Base-by-base conservation (phyloP, 2,329 filamentous ascomycete genomes). In the Aspergillus sp. region DNA sequence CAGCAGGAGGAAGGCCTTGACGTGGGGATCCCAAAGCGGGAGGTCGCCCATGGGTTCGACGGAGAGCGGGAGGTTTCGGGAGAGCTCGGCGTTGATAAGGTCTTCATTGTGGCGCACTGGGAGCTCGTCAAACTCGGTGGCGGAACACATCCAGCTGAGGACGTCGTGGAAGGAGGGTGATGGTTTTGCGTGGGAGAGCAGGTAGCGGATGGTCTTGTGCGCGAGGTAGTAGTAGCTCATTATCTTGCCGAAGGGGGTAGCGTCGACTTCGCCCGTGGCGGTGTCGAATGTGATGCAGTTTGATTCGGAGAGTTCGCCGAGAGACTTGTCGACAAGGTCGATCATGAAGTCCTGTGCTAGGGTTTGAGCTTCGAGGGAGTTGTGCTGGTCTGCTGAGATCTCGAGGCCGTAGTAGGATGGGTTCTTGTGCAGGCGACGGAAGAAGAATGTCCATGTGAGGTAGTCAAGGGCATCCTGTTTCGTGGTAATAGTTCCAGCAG, bases 161-260 rank as follows among this genome's bases (percentile, higher is more conserved):
- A 89, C 92, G 67, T 98, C 91, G 11, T 89, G 84, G 74, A 99
- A 96, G 1, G 85, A 87, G 1, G 91, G 92, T 19, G 88, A 81
- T 0, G 88, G 85, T 71, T 91, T 94, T 25, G 91, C 91, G 67
- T 94, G 85, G 51, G 87, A 84, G 65, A 91, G 87, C 7, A 99
- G 85, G 70, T 92, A 89, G 1, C 95, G 91, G 70, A 99, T 93
- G 0, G 95, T 99, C 78, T 91, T 91, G 80, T 99, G 95, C 0
- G 93, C 96, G 52, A 95, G 88, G 74, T 99, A 99, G 83, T 99
- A 99, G 83, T 98, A 99, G 76, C 91, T 96, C 92, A 98, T 97
- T 73, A 99, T 98, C 81, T 97, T 97, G 71, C 95, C 95, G 7
- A 98, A 85, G 0, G 94, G 89, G 0, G 95, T 98, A 0, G 94